These are phyloP conservation scores for Fusarium sp. DNA, from an alignment of 2,329 filamentous ascomycete species.

Conservation along the genomic window DNA sequence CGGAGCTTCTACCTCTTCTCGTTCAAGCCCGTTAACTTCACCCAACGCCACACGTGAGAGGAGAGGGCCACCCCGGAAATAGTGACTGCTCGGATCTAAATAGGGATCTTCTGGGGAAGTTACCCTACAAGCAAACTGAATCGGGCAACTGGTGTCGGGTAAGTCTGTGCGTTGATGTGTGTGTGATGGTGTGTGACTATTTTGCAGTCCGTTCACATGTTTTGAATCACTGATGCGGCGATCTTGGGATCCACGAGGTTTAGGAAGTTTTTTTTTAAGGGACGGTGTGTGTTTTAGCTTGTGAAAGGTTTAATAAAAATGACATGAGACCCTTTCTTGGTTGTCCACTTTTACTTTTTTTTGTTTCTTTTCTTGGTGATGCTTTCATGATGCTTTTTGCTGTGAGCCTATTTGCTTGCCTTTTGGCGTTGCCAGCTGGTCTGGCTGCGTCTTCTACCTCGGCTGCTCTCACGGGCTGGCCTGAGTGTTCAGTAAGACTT, in stretches of 20 bases:
- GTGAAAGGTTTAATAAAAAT: not conserved
- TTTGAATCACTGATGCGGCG: not conserved
- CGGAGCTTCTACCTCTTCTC: slow-evolving; percentile 2
- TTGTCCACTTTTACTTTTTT: not conserved
- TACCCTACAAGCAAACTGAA: not conserved
- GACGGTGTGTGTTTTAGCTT: not conserved
- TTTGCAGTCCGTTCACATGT: not conserved
- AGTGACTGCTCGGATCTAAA: not conserved
- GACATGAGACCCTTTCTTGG: not conserved
- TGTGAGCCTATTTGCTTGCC: slow-evolving; percentile 12
- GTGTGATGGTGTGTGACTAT: slow-evolving; percentile 4
- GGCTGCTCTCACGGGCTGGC: slow-evolving; percentile 37
- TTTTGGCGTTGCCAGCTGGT: slow-evolving; percentile 16
- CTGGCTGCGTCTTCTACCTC: slow-evolving; percentile 6
- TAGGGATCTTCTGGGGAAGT: not conserved
- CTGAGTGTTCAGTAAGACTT: slow-evolving; percentile 49
- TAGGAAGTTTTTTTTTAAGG: not conserved
- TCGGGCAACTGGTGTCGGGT: not conserved
- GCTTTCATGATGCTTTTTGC: slow-evolving; percentile 13
- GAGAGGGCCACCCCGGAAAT: not conserved
- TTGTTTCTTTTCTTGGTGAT: not conserved
- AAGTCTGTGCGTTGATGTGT: not conserved
- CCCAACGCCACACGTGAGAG: not conserved
- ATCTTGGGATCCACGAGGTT: not conserved
- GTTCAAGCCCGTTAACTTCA: not conserved